Base-by-base conservation (phyloP, 192 early-diverging fungal genomes). In the Jimgerdemannia flammicorona region DNA sequence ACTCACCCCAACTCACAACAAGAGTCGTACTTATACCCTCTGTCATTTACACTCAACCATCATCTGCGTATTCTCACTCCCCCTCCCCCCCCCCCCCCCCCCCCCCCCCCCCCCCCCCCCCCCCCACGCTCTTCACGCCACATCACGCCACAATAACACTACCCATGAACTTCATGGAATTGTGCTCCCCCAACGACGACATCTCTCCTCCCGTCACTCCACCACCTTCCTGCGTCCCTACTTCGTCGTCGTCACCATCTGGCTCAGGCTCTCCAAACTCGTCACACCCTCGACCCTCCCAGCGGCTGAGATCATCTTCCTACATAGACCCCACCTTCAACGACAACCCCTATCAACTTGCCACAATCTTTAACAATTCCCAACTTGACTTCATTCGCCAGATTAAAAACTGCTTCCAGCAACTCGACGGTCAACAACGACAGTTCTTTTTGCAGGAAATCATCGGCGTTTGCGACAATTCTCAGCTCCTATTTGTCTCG, bases 401-500 rank as follows among this genome's bases (percentile, higher is more conserved):
- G 41, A 39, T 87, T 10, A 80, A 77, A 43, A 64, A 72, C 19
- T 73, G 80, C 20, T 85, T 87, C 66, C 80, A 81, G 70, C 70
- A 71, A 41, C 67, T 87, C 43, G 64, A 79, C 41, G 41, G 72
- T 40, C 71, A 75, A 3, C 69, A 83, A 7, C 75, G 84, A 54
- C 77, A 79, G 54, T 66, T 71, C 14, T 72, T 89, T 43, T 78
- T 89, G 17, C 74, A 77, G 44, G 81, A 84, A 54, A 81, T 89
- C 20, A 72, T 89, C 67, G 77, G 84, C 73, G 72, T 71, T 49
- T 89, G 88, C 72, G 80, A 80, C 70, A 86, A 78, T 71, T 74
- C 82, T 20, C 84, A 89, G 42, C 84, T 89, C 66, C 77, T 82
- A 59, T 85, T 81, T 74, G 74, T 89, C 3, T 79, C 80, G 65